A percentile compares a stretch with the other conserved stretches of the same genome.
Conservation (phyloP, 2,329 filamentous ascomycete species). For the Cladophialophora exuberans region DNA sequence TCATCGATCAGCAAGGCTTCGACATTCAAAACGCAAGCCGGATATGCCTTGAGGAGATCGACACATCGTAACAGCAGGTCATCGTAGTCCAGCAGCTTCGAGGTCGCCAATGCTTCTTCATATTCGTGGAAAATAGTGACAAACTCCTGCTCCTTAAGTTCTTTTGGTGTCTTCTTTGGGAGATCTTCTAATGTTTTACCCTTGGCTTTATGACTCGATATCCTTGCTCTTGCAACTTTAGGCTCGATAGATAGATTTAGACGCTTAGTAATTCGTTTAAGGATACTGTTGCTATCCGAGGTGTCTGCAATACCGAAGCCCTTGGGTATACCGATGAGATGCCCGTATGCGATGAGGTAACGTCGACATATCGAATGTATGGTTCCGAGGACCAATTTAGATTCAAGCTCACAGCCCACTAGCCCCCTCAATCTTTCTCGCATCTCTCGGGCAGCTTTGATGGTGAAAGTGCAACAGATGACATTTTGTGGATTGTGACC, state of each 20-base stretch:
- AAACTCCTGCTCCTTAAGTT: slow-evolving; percentile 65
- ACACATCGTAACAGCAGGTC: slow-evolving; percentile 85
- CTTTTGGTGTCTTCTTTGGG: slow-evolving; percentile 38
- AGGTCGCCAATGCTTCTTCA: slow-evolving; percentile 71
- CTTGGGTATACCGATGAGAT: slow-evolving; percentile 76
- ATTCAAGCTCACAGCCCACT: slow-evolving; percentile 77
- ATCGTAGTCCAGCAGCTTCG: slow-evolving; percentile 91
- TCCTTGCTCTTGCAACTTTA: slow-evolving; percentile 71
- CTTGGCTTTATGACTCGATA: slow-evolving; percentile 66
- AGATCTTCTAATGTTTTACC: slow-evolving; percentile 51
- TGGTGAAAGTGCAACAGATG: slow-evolving; percentile 94
- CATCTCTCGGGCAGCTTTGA: slow-evolving; percentile 94
- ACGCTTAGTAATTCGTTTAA: slow-evolving; percentile 81
- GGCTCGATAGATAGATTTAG: slow-evolving; percentile 70
- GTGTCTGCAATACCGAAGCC: slow-evolving; percentile 92
- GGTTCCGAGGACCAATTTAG: slow-evolving; percentile 81
- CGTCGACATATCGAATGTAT: slow-evolving; percentile 91
- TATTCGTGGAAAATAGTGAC: slow-evolving; percentile 73
- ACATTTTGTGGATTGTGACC: slow-evolving; percentile 81
- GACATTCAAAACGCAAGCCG: slow-evolving; percentile 83
- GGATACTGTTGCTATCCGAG: slow-evolving; percentile 75
- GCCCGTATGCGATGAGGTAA: slow-evolving; percentile 82
- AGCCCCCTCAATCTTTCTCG: slow-evolving; percentile 78
- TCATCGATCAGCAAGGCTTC: slow-evolving; percentile 93
- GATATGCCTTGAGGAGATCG: slow-evolving; percentile 72